Evolutionary conservation across 345 rosid genomes (phyloP).

Genomic region (Zanthoxylum bungeanum): DNA sequence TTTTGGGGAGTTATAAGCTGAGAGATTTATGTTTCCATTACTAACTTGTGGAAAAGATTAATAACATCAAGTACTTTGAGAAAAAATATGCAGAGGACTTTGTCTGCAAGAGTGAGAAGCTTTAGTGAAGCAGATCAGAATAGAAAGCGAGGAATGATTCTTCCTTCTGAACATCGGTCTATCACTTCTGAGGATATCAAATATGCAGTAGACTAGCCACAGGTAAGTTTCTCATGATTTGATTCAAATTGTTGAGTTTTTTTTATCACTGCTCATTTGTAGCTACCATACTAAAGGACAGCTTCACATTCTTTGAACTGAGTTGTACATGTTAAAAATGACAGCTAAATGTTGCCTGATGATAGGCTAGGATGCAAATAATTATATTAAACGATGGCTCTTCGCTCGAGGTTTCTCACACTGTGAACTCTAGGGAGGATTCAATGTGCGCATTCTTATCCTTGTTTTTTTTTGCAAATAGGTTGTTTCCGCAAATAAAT

Average conservation of each 20-base stretch:
- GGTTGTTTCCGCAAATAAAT: too few species aligned
- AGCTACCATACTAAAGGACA: too few species aligned
- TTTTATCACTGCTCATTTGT: not conserved
- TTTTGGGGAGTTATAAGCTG: slow-evolving; percentile 26
- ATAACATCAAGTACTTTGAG: not conserved
- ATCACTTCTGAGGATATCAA: slow-evolving; percentile 53
- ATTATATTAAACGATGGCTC: too few species aligned
- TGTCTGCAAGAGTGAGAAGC: slow-evolving; percentile 37
- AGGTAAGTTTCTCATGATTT: slow-evolving; percentile 25
- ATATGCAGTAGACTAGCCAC: slow-evolving; percentile 67
- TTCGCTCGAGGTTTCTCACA: too few species aligned
- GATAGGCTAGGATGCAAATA: too few species aligned
- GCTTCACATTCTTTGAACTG: too few species aligned
- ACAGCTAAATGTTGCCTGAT: too few species aligned
- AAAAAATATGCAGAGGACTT: slow-evolving; percentile 33
- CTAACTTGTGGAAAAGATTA: not conserved
- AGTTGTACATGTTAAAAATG: too few species aligned
- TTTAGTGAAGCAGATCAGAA: slow-evolving; percentile 24
- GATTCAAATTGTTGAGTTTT: not conserved
- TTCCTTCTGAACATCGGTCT: slow-evolving; percentile 61
- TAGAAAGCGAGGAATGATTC: slow-evolving; percentile 57
- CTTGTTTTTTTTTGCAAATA: too few species aligned
- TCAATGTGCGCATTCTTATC: too few species aligned
- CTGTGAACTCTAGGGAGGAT: too few species aligned
- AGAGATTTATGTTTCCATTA: not conserved